Evolutionary conservation across 2,329 filamentous ascomycete species (phyloP).

Genomic region (Magnaporthiopsis rhizophila): DNA sequence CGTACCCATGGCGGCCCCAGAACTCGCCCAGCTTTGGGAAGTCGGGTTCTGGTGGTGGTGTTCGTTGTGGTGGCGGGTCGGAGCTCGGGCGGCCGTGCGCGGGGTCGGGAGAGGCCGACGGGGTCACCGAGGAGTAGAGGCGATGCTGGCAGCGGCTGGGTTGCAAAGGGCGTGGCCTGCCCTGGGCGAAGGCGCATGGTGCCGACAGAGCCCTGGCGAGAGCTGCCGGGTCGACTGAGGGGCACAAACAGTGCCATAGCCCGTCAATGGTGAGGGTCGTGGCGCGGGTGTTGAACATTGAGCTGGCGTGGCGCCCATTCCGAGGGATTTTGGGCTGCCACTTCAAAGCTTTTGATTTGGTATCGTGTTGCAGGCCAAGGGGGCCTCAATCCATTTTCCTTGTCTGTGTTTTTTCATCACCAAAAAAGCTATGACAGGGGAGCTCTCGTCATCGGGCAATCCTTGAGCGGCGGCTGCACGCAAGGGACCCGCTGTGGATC

Average conservation of each 20-base stretch:
- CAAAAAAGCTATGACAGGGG: background rate
- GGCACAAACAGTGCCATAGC: conserved; percentile 57
- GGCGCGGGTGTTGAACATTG: conserved; percentile 26
- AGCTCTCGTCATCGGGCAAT: background rate
- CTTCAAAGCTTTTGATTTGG: background rate
- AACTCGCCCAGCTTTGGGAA: background rate
- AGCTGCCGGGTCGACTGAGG: conserved; percentile 21
- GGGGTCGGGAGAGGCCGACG: background rate
- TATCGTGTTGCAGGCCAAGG: background rate
- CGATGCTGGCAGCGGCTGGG: background rate
- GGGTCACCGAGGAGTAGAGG: background rate
- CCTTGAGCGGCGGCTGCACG: background rate
- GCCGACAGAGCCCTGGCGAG: background rate
- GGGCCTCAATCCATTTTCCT: background rate
- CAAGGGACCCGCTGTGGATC: background rate
- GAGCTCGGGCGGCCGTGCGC: background rate
- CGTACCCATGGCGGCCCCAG: background rate
- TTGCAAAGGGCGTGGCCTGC: background rate
- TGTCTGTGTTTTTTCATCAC: background rate
- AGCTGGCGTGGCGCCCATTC: background rate
- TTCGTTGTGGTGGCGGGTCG: background rate
- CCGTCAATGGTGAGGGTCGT: conserved; percentile 40
- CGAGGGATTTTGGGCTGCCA: background rate
- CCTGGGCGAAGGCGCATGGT: background rate
- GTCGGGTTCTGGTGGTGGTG: background rate